Conservation (phyloP, 208 protist species). For the Acanthamoeba lugdunensis region DNA sequence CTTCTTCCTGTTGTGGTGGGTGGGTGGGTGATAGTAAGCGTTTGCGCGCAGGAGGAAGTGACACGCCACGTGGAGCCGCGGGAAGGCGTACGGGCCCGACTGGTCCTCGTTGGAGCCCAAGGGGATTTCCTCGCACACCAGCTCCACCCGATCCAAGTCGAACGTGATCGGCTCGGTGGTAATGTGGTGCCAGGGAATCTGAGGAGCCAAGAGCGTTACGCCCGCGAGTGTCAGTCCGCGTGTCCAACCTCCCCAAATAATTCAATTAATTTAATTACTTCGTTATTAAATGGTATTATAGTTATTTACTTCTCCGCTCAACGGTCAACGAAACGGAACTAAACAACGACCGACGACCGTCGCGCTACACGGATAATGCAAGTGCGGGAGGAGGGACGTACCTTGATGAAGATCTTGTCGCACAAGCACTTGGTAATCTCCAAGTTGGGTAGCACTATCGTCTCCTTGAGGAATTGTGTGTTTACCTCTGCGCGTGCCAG, state of each 20-base stretch:
- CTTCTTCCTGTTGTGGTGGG: slow-evolving; percentile 36
- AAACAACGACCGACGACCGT: not conserved
- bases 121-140: slow-evolving; percentile 22
- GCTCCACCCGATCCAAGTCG: slow-evolving; percentile 33
- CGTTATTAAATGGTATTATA: not conserved
- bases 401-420: slow-evolving; percentile 52
- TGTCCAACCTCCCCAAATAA: not conserved
- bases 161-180: slow-evolving; percentile 42
- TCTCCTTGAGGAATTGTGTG: slow-evolving; percentile 62
- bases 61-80: not conserved
- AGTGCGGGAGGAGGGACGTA: not conserved
- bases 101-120: not conserved
- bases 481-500: slow-evolving; percentile 32
- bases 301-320: not conserved
- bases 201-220: too few species aligned
- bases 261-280: not conserved
- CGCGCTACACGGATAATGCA: not conserved
- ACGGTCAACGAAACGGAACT: not conserved
- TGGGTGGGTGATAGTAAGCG: not conserved
- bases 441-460: slow-evolving; percentile 46
- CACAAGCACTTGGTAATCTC: slow-evolving; percentile 57
- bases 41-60: too few species aligned
- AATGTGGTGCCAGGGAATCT: slow-evolving; percentile 59
- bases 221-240: not conserved
- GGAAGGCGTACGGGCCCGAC: not conserved